Percentiles rank a stretch among this genome's conserved stretches.
These are phyloP conservation scores for Canariomyces notabilis DNA, from an alignment of 2,329 filamentous ascomycete species.

Conservation along the genomic window DNA sequence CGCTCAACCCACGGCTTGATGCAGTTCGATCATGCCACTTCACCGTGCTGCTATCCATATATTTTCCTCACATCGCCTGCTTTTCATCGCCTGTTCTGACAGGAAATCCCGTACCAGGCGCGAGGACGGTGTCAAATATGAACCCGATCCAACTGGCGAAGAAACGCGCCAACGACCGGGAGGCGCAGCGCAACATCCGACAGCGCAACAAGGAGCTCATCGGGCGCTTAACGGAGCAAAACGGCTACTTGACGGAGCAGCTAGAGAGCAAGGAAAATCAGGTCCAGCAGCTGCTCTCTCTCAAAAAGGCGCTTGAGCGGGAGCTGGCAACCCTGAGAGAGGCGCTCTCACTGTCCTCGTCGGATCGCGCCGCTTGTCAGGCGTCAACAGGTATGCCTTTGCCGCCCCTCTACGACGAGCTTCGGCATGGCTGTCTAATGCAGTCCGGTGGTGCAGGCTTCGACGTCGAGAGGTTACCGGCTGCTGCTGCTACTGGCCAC, in stretches of 20 bases:
- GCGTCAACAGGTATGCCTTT: conserved; percentile 35
- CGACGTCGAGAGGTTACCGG: conserved; percentile 36
- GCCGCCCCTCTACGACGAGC: conserved; percentile 1
- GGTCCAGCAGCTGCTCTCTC: conserved; percentile 47
- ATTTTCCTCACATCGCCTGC: too few species aligned
- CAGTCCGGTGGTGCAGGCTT: conserved; percentile 32
- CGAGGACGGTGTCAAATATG: conserved; percentile 78
- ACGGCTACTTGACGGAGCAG: not conserved
- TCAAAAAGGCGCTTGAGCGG: conserved; percentile 50
- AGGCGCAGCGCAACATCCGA: conserved; percentile 82
- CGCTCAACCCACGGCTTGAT: too few species aligned
- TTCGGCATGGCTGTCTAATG: conserved; percentile 1
- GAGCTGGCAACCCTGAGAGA: conserved; percentile 45
- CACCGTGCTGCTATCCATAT: conserved; percentile 11
- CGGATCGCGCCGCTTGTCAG: conserved; percentile 38
- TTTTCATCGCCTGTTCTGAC: not conserved
- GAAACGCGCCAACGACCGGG: conserved; percentile 86
- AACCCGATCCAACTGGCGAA: conserved; percentile 83
- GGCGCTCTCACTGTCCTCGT: conserved; percentile 39
- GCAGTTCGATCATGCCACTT: too few species aligned
- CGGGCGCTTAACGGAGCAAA: conserved; percentile 37
- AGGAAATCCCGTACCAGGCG: conserved; percentile 35
- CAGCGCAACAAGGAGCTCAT: conserved; percentile 85
- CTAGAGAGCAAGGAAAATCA: conserved; percentile 29
- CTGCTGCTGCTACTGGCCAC: conserved; percentile 34